A percentile compares a stretch with the other conserved stretches of the same genome.
phyloP scores from a whole-genome alignment of 345 rosid genomes.

The Eutrema japonicum region DNA sequence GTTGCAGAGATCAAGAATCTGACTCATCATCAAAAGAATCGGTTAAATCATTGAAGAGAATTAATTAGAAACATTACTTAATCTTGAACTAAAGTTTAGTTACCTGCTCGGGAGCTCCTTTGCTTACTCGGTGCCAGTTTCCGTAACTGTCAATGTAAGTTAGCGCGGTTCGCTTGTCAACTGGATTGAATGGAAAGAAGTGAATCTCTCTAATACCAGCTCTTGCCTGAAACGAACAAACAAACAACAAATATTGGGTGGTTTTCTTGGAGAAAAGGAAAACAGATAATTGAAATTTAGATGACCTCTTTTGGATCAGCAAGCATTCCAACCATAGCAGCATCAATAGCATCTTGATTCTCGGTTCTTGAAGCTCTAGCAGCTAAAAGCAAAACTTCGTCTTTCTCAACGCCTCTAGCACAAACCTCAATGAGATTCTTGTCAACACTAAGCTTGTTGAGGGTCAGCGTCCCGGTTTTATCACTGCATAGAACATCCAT shows the following conservation, averaged over 20 bases:
- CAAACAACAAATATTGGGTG: background rate
- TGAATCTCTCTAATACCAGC: slow-evolving; percentile 76
- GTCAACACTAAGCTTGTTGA: slow-evolving; percentile 83
- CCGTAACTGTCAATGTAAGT: slow-evolving; percentile 72
- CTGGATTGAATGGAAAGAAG: slow-evolving; percentile 83
- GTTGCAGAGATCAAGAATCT: slow-evolving; percentile 68
- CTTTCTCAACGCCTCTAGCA: slow-evolving; percentile 65
- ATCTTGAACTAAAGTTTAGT: background rate
- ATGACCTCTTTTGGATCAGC: slow-evolving; percentile 81
- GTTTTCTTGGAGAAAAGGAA: background rate
- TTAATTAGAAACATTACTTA: background rate
- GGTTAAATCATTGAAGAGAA: background rate
- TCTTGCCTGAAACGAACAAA: slow-evolving; percentile 57
- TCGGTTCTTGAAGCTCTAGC: slow-evolving; percentile 88
- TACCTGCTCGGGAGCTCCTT: slow-evolving; percentile 98
- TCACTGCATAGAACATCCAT: slow-evolving; percentile 94
- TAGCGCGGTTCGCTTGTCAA: slow-evolving; percentile 83
- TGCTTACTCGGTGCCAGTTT: slow-evolving; percentile 80
- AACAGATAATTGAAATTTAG: background rate
- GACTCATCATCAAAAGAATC: slow-evolving; percentile 27
- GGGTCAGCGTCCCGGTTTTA: slow-evolving; percentile 83
- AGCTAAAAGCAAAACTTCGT: slow-evolving; percentile 66
- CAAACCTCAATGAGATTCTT: slow-evolving; percentile 75
- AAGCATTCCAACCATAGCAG: slow-evolving; percentile 85
- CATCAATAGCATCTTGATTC: slow-evolving; percentile 93